These are phyloP conservation scores for Mortierella sp. DNA, from an alignment of 371 early-diverging fungal species.

Conservation along the genomic window DNA sequence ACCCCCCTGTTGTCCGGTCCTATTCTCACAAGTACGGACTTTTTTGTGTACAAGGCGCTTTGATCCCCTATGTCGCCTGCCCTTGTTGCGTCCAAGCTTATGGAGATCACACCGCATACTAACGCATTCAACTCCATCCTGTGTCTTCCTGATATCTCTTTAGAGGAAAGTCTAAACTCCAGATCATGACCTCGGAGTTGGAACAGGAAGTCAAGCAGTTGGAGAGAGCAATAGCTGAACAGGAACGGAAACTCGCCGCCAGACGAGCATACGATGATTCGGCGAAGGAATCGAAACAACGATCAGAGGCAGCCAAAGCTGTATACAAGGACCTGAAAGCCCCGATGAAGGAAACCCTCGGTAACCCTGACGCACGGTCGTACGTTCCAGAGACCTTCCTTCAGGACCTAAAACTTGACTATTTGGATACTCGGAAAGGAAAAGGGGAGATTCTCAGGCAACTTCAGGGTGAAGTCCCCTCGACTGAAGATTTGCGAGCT, in stretches of 20 bases:
- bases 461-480: slow-evolving; percentile 26
- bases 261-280: slow-evolving; percentile 39
- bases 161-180: slow-evolving; percentile 35
- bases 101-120: too few relatives aligned
- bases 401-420: slow-evolving; percentile 35
- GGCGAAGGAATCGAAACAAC: slow-evolving; percentile 16
- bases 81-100: too few relatives aligned
- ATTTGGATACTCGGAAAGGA: slow-evolving; percentile 33
- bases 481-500: slow-evolving; percentile 21
- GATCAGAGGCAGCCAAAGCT: slow-evolving; percentile 31
- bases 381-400: slow-evolving; percentile 40
- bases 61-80: too few relatives aligned
- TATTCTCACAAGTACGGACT: slow-evolving; percentile 36
- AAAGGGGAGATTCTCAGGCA: slow-evolving; percentile 20
- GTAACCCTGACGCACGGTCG: slow-evolving; percentile 21
- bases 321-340: slow-evolving; percentile 30
- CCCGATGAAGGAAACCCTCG: slow-evolving; percentile 11
- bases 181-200: slow-evolving; percentile 34
- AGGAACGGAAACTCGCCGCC: slow-evolving; percentile 31
- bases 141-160: background rate
- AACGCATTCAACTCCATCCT: background rate
- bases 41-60: too few relatives aligned
- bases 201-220: slow-evolving; percentile 32
- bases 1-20: slow-evolving; percentile 10
- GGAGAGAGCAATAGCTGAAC: slow-evolving; percentile 30